Evolutionary conservation across 805 yeast species (phyloP), one percentile per base, ranked within the genome.

Genomic region (Candida ponderosae): DNA sequence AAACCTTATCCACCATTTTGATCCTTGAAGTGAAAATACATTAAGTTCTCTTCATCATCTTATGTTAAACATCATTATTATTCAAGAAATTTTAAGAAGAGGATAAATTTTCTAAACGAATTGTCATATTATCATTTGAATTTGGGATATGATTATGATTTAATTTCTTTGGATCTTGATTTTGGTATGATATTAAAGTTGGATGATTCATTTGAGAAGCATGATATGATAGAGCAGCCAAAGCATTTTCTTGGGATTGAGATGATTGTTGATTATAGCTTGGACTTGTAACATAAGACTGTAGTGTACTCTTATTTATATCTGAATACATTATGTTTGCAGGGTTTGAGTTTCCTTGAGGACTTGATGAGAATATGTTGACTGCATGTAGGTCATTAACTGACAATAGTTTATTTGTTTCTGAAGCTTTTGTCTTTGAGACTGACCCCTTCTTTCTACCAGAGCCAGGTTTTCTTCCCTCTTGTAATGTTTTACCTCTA

Each of bases 381-480:
- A 24, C 28, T 13, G 11, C 14, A 24, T 24, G 28, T 24, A 24
- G 14, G 14, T 24, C 28, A 24, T 11, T 24, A 24, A 24, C 28
- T 24, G 28, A 24, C n/a, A n/a, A n/a, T n/a, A 8, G 28, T 24
- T 24, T 13, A 24, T 6, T 13, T 24, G 13, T 29, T 24, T 24
- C 14, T 24, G 13, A 13, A 13, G 14, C 48, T 51, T 28, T 56
- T 41, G 53, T 50, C 33, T 51, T 53, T 9, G 49, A 41, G 5
- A 43, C 38, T 6, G 50, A 40, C 3, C 58, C 58, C 28, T 47
- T 49, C 38, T 52, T 52, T 32, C 58, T 41, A 11, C 58, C 58
- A 16, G 47, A 40, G 0, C 58, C 58, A 4, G 50, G 50, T 34
- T 53, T 53, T 23, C 58, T 42, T 4, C 58, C 58, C 32, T 52